Evolutionary conservation across 805 yeast species (phyloP).

Genomic region (Ogataea corticis): DNA sequence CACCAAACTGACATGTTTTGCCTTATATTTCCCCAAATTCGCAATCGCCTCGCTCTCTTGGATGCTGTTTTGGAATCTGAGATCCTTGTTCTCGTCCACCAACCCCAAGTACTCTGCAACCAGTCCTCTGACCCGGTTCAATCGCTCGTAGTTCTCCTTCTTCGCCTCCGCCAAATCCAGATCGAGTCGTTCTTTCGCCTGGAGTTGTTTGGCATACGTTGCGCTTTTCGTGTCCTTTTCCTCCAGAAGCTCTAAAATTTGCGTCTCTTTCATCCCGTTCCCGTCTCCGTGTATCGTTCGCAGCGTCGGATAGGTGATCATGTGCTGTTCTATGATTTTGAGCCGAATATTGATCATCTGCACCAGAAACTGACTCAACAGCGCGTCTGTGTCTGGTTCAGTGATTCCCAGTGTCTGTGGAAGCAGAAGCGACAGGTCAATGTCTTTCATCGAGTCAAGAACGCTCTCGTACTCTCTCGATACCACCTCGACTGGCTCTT

Average conservation of each 20-base stretch:
- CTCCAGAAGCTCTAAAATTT: conserved; percentile 8
- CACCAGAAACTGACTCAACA: conserved; percentile 14
- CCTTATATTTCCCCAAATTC: conserved; percentile 17
- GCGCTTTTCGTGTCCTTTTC: conserved; percentile 17
- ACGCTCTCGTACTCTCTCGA: conserved; percentile 5
- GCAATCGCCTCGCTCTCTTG: conserved; percentile 15
- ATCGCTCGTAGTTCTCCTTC: conserved; percentile 1
- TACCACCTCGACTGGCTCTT: conserved; percentile 7
- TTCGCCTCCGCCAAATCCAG: conserved; percentile 1
- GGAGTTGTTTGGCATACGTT: conserved; percentile 5
- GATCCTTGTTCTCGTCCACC: conserved; percentile 18
- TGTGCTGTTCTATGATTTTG: conserved; percentile 24
- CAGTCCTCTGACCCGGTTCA: conserved; percentile 9
- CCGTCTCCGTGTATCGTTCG: conserved; percentile 22
- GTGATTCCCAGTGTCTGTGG: conserved; percentile 5
- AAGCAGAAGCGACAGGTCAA: conserved; percentile 14
- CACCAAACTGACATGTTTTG: conserved; percentile 16
- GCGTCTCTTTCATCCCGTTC: conserved; percentile 14
- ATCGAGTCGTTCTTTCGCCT: conserved; percentile 3
- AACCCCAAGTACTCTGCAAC: conserved; percentile 12
- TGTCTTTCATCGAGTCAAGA: conserved; percentile 12
- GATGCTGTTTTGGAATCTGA: conserved; percentile 16
- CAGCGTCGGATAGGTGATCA: conserved; percentile 25
- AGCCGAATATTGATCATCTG: conserved; percentile 22
- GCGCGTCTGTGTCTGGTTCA: conserved; percentile 2